phyloP scores from a whole-genome alignment of 2,329 filamentous ascomycete genomes.

The Scorias spongiosa region DNA sequence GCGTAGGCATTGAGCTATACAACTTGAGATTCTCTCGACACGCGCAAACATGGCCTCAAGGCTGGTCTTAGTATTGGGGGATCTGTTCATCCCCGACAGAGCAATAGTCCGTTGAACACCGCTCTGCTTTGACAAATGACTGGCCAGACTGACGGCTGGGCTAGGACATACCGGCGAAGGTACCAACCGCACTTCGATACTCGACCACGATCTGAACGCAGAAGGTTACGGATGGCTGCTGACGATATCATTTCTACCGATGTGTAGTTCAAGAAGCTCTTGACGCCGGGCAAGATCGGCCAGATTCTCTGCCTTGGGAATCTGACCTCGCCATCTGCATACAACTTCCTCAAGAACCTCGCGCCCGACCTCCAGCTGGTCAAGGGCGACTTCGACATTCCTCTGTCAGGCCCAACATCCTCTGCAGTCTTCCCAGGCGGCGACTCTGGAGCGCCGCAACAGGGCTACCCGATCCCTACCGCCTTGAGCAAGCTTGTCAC shows the following conservation, averaged over 20 bases:
- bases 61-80: conserved; percentile 80
- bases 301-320: conserved; percentile 45
- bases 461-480: conserved; percentile 19
- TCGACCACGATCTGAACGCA: conserved; percentile 4
- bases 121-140: conserved; percentile 3
- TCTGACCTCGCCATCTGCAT: conserved; percentile 41
- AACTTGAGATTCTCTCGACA: neutral
- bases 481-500: conserved; percentile 54
- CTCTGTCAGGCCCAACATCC: conserved; percentile 40
- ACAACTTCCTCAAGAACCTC: conserved; percentile 39
- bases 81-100: conserved; percentile 85
- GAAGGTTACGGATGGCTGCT: conserved; percentile 2
- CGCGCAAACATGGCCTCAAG: conserved; percentile 53
- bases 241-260: conserved; percentile 2
- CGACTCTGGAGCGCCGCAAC: conserved; percentile 1
- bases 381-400: conserved; percentile 55
- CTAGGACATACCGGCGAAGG: conserved; percentile 74
- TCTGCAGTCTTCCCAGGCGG: conserved; percentile 2
- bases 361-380: conserved; percentile 52
- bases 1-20: too few species aligned
- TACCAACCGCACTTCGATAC: conserved; percentile 22
- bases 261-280: conserved; percentile 37
- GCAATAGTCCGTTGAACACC: conserved; percentile 45
- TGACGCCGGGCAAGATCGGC: conserved; percentile 43
- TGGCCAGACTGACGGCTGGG: conserved; percentile 11